Evolutionary conservation across 208 protist genomes (phyloP).

Genomic region (Trypanosoma caninum): DNA sequence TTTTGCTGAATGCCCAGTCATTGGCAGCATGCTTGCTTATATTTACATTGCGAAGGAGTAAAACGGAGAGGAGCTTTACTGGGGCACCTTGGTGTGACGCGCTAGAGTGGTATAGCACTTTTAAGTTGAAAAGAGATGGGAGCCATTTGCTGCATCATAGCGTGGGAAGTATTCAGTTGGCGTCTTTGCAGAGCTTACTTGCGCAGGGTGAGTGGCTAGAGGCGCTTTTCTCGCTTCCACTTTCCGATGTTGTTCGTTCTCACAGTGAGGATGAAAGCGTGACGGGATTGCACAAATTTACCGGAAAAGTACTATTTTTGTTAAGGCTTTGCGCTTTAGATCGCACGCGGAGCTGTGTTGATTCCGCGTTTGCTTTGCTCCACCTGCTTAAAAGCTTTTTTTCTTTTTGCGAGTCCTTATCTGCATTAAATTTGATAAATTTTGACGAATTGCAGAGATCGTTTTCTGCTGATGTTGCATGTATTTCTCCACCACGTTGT

Average conservation of each 20-base stretch:
- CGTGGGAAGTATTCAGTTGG: neutral
- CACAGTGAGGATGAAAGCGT: neutral
- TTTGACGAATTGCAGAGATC: neutral
- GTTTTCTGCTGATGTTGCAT: neutral
- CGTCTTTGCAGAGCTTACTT: slow-evolving; percentile 21
- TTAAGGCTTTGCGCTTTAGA: slow-evolving; percentile 26
- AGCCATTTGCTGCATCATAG: neutral
- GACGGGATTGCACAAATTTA: neutral
- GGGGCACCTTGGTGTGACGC: slow-evolving; percentile 19
- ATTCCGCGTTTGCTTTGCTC: slow-evolving; percentile 1
- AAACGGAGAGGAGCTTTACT: neutral
- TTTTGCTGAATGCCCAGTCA: slow-evolving; percentile 1
- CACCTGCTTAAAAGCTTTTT: neutral
- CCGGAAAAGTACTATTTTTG: slow-evolving; percentile 2
- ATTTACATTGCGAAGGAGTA: slow-evolving; percentile 9
- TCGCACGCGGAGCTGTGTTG: slow-evolving; percentile 17
- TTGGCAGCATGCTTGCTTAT: slow-evolving; percentile 19
- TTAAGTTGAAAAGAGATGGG: neutral
- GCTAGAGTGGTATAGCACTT: slow-evolving; percentile 18
- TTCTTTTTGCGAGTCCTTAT: neutral
- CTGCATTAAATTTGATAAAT: neutral
- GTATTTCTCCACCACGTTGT: neutral
- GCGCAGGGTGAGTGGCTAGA: slow-evolving; percentile 20
- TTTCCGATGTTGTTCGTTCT: neutral
- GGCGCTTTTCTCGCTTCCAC: slow-evolving; percentile 10